Evolutionary conservation across 1,284 basidiomycete genomes (phyloP).

Genomic region (Malassezia furfur): DNA sequence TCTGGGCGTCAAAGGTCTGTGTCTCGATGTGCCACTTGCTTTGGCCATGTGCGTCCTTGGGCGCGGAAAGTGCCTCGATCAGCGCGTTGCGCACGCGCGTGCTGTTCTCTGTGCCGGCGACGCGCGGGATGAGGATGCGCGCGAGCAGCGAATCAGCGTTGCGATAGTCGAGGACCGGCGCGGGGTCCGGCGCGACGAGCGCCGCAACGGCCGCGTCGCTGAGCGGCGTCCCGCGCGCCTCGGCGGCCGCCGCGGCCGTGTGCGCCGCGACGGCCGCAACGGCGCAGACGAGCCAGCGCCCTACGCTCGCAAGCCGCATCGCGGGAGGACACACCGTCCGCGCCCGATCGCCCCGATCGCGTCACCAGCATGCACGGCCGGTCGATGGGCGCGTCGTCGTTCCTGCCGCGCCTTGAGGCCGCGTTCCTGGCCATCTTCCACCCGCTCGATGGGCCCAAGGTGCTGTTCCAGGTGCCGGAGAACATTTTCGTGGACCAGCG

Average conservation of each 20-base stretch:
- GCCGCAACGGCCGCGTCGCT: not conserved
- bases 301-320: not conserved
- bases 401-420: conserved; percentile 61
- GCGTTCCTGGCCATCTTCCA: conserved; percentile 84
- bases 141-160: conserved; percentile 31
- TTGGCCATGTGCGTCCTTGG: conserved; percentile 18
- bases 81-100: conserved; percentile 27
- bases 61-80: conserved; percentile 23
- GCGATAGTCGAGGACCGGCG: conserved; percentile 21
- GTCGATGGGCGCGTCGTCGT: conserved; percentile 23
- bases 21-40: conserved; percentile 37
- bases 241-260: too few species aligned
- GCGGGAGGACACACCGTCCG: not conserved
- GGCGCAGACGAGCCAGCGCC: too few species aligned
- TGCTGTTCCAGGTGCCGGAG: conserved; percentile 81
- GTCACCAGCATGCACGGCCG: not conserved
- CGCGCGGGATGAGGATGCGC: conserved; percentile 41
- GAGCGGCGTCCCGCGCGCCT: not conserved
- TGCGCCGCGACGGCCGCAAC: too few species aligned
- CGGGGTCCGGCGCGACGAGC: conserved; percentile 18
- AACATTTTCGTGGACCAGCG: conserved; percentile 55
- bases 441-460: conserved; percentile 67
- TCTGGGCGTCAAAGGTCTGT: conserved; percentile 49
- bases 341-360: not conserved
- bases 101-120: conserved; percentile 33